Percentiles rank a stretch among this genome's conserved stretches.
Conservation (phyloP, 768 basidiomycete species). For the Filobasidium wieringae region DNA sequence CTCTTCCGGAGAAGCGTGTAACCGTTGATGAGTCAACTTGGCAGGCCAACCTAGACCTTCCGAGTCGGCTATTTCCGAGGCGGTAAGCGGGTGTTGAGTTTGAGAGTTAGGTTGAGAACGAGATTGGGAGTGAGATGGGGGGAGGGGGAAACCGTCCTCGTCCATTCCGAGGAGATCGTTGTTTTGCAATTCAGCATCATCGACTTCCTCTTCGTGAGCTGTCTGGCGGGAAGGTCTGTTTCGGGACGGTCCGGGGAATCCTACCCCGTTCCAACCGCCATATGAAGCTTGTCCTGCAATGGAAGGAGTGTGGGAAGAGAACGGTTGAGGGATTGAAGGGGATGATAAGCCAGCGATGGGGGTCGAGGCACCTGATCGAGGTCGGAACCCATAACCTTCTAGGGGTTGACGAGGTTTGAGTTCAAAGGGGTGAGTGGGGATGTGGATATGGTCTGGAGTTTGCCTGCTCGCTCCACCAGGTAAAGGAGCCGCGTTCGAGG, state of each 20-base stretch:
- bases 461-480: background rate
- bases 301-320: background rate
- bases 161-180: constrained; percentile 18
- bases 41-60: constrained; percentile 87
- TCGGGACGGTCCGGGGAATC: no score
- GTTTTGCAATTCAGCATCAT: constrained; percentile 24
- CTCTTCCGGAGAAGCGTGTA: constrained; percentile 67
- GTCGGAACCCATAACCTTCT: constrained; percentile 75
- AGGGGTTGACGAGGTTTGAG: constrained; percentile 31
- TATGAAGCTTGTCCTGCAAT: constrained; percentile 12
- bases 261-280: no score
- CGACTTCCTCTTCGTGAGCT: constrained; percentile 16
- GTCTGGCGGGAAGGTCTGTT: background rate
- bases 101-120: constrained; percentile 5
- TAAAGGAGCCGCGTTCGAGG: background rate
- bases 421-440: background rate
- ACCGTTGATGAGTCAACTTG: constrained; percentile 74
- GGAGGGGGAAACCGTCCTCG: background rate
- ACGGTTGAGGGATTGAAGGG: background rate
- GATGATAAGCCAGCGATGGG: constrained; percentile 41
- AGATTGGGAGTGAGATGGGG: background rate
- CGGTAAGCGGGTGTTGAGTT: background rate
- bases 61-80: constrained; percentile 28
- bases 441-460: background rate
- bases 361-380: constrained; percentile 55